A percentile compares a stretch with the other conserved stretches of the same genome.
phyloP scores from a whole-genome alignment of 1,139 yeast genomes.

The Cylindricascospora bacillispora region DNA sequence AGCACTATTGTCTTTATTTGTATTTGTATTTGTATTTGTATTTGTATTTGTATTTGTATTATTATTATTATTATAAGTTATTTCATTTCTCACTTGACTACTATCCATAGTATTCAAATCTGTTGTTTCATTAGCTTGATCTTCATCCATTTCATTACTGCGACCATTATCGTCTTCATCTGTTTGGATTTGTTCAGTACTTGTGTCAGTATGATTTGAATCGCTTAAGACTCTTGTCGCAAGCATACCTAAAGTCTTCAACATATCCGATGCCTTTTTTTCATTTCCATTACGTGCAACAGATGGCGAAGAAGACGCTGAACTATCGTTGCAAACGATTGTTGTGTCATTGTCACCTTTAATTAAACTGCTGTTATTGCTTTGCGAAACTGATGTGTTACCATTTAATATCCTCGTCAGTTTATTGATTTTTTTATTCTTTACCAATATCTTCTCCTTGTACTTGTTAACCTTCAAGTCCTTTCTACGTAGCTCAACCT shows the following conservation, averaged over 20 bases:
- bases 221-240: slow-evolving; percentile 36
- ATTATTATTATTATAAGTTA: too few species aligned
- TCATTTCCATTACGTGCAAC: neutral
- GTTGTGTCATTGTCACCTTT: neutral
- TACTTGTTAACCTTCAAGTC: slow-evolving; percentile 33
- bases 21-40: too few species aligned
- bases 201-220: slow-evolving; percentile 14
- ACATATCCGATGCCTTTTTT: slow-evolving; percentile 23
- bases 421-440: slow-evolving; percentile 30
- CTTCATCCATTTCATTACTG: neutral
- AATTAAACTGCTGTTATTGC: neutral
- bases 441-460: slow-evolving; percentile 30
- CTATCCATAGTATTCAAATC: too few species aligned
- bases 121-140: neutral
- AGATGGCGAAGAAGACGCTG: slow-evolving; percentile 2
- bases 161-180: neutral
- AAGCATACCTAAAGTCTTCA: slow-evolving; percentile 34
- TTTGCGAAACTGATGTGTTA: neutral
- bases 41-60: too few species aligned
- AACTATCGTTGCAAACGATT: slow-evolving; percentile 1
- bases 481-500: slow-evolving; percentile 29
- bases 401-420: slow-evolving; percentile 17
- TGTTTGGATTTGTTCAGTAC: neutral
- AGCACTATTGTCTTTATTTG: too few species aligned
- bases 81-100: too few species aligned